Evolutionary conservation across 495 filamentous ascomycete species (phyloP), one percentile per base, ranked within the genome.

Genomic region (Aspergillus wentii): DNA sequence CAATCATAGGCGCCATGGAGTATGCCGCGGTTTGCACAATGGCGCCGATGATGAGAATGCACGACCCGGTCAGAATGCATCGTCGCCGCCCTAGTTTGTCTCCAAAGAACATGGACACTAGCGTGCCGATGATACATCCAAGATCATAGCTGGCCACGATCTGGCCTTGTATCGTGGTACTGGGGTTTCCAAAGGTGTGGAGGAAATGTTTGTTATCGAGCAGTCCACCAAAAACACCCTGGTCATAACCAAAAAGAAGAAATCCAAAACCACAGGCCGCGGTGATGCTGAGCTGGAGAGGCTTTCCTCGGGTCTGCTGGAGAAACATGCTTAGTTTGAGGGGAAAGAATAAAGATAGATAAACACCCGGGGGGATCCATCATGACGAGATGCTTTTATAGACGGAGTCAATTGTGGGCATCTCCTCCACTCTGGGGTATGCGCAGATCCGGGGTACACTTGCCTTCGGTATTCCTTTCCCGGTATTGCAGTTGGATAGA

Each of bases 21-120:
- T 61, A 72, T 0, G 73, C 52, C 2, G 64, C 53, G n/a, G 70
- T 65, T 47, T 79, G 75, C 1, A 78, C 51, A 19, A 75, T 61
- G 5, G 68, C 68, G 9, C 73, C 75, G 15, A 77, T 39, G 19
- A 56, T 62, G 63, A 79, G 71, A 30, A 79, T 65, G 0, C 52
- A 38, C 5, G 64, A 66, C 0, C 66, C 71, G 14, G 67, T 38
- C 6, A 74, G 35, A 33, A 79, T 69, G 1, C 64, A 62, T 35
- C 63, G 69, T 50, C 69, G 68, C 5, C 75, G 54, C 3, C 74
- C 73, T 1, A 76, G 56, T 10, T 43, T 48, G 34, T 75, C 73
- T 18, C 76, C 46, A 10, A 21, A 39, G 34, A 17, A 32, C 38
- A 35, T 17, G 18, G 40, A 21, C 18, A 43, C 16, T n/a, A 50